Conservation (phyloP, 306 rosid genomes). For the Trichosanthes truncata region DNA sequence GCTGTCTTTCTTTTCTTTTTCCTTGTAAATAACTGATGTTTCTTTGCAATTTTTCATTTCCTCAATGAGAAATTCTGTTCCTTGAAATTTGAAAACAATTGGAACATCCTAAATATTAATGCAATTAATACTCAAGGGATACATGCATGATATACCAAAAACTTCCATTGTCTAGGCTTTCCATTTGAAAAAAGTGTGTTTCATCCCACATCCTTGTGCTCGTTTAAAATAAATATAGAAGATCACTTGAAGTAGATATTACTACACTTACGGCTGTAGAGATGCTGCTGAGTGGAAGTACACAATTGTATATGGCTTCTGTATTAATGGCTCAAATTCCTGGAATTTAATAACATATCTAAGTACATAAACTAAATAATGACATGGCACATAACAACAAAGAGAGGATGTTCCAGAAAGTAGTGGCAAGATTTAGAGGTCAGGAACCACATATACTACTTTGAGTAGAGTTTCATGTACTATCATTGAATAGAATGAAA, state of each 20-base stretch:
- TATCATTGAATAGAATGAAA: not conserved
- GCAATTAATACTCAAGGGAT: not conserved
- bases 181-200: not conserved
- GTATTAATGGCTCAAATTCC: constrained; percentile 96
- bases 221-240: not conserved
- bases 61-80: not conserved
- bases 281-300: constrained; percentile 98
- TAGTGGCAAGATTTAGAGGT: not conserved
- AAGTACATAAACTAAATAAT: not conserved
- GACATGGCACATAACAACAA: not conserved
- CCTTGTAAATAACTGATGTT: not conserved
- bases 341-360: constrained; percentile 26
- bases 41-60: not conserved
- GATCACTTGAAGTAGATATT: constrained; percentile 11
- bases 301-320: constrained; percentile 86
- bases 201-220: not conserved
- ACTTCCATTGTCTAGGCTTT: not conserved
- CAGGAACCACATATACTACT: not conserved
- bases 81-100: not conserved
- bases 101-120: not conserved
- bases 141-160: not conserved
- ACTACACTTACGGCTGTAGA: constrained; percentile 69
- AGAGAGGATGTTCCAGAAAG: not conserved
- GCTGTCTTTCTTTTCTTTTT: not conserved
- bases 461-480: not conserved